phyloP scores from a whole-genome alignment of 768 basidiomycete species.

The Xerocomus brunneocitrinus region DNA sequence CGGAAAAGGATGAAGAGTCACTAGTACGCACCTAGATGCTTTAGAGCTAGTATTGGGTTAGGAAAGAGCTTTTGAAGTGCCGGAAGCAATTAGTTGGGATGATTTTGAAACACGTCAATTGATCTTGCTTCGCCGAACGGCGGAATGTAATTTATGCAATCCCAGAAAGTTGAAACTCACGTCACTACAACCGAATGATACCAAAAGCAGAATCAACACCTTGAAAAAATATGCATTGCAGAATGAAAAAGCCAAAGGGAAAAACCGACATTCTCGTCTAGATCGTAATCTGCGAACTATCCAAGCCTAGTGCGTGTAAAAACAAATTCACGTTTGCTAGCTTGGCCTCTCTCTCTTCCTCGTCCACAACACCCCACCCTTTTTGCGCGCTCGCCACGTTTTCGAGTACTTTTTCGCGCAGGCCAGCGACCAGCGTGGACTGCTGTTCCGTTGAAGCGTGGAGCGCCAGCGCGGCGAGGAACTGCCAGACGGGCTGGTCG shows the following conservation, averaged over 20 bases:
- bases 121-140: too few species aligned
- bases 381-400: constrained; percentile 79
- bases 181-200: too few species aligned
- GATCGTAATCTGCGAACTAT: constrained; percentile 66
- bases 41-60: too few species aligned
- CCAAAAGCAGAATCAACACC: background rate
- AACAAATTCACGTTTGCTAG: constrained; percentile 92
- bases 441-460: constrained; percentile 86
- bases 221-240: constrained; percentile 1
- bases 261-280: constrained; percentile 12
- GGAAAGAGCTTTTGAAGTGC: too few species aligned
- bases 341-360: constrained; percentile 72
- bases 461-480: constrained; percentile 84
- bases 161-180: too few species aligned
- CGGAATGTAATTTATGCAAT: too few species aligned
- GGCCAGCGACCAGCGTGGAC: constrained; percentile 73
- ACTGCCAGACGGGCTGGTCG: constrained; percentile 94
- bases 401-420: constrained; percentile 92
- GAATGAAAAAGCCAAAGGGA: background rate
- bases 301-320: constrained; percentile 71
- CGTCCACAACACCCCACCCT: constrained; percentile 58
- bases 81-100: too few species aligned
- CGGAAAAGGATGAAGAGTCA: too few species aligned
- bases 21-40: too few species aligned
- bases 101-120: too few species aligned